Evolutionary conservation across 2,329 filamentous ascomycete genomes (phyloP).

Genomic region (Chaetomium sp.): DNA sequence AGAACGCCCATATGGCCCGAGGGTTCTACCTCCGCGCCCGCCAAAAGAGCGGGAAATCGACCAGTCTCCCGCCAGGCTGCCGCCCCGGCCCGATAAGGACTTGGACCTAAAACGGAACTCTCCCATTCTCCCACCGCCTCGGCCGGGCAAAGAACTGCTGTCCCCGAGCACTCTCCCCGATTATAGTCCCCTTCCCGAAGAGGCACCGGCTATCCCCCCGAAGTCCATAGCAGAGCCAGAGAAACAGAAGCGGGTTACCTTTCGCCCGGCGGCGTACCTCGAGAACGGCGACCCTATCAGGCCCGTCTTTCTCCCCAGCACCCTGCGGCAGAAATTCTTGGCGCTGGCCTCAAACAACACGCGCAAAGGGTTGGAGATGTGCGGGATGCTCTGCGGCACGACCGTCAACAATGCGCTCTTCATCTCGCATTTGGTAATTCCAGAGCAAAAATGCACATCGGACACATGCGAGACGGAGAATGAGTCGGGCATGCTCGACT

Average conservation of each 20-base stretch:
- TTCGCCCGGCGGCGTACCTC: conserved; percentile 81
- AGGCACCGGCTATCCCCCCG: conserved; percentile 38
- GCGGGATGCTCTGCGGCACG: conserved; percentile 89
- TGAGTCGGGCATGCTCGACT: conserved; percentile 82
- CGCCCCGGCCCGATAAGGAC: conserved; percentile 40
- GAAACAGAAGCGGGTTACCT: conserved; percentile 68
- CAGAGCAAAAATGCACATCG: conserved; percentile 83
- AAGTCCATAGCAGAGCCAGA: conserved; percentile 39
- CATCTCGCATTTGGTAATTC: conserved; percentile 84
- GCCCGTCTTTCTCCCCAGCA: conserved; percentile 80
- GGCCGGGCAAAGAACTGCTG: conserved; percentile 39
- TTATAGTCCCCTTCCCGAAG: conserved; percentile 35
- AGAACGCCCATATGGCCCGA: conserved; percentile 29
- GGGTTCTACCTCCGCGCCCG: conserved; percentile 40
- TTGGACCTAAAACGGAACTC: conserved; percentile 4
- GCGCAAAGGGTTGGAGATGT: conserved; percentile 81
- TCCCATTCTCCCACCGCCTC: conserved; percentile 35
- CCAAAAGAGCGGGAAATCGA: conserved; percentile 39
- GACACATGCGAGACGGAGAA: conserved; percentile 96
- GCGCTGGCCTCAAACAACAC: conserved; percentile 77
- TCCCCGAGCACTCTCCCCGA: conserved; percentile 28
- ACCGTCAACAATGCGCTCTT: conserved; percentile 92
- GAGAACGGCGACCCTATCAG: conserved; percentile 87
- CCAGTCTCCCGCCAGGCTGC: conserved; percentile 25
- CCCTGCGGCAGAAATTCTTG: conserved; percentile 75